These are phyloP conservation scores for Calonectria pteridis DNA, from an alignment of 2,329 filamentous ascomycete genomes.

Conservation along the genomic window DNA sequence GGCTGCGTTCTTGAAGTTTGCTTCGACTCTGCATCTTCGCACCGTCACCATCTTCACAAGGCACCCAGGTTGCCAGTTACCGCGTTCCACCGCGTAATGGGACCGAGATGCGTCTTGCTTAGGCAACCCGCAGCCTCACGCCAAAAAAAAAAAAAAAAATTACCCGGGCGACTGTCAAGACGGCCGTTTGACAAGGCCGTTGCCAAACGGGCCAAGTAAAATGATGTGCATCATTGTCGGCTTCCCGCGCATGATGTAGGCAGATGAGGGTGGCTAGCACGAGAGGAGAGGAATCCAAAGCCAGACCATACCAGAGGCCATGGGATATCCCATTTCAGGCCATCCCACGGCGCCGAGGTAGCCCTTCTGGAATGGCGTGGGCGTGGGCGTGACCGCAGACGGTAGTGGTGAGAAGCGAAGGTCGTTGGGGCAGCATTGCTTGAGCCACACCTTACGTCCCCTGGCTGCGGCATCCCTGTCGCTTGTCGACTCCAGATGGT, in stretches of 20 bases:
- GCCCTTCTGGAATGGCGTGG: conserved; percentile 15
- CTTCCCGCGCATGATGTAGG: conserved; percentile 39
- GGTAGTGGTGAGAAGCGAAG: conserved; percentile 11
- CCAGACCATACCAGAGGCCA: conserved; percentile 22
- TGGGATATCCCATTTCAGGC: conserved; percentile 16
- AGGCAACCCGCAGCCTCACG: not conserved
- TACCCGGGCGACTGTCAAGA: not conserved
- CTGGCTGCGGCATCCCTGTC: conserved; percentile 16
- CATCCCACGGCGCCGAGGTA: conserved; percentile 22
- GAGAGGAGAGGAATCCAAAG: not conserved
- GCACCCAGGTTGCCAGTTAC: not conserved
- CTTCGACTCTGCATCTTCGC: not conserved
- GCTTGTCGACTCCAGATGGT: conserved; percentile 22
- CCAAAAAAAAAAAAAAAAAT: no score
- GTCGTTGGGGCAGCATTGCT: conserved; percentile 7
- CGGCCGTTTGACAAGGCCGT: not conserved
- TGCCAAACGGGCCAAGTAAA: not conserved
- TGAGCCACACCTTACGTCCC: conserved; percentile 14
- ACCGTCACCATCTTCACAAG: not conserved
- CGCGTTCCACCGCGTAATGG: conserved; percentile 1
- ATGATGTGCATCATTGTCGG: conserved; percentile 33
- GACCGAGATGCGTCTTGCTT: not conserved
- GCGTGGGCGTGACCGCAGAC: conserved; percentile 17
- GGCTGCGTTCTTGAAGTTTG: not conserved
- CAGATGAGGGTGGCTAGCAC: conserved; percentile 41